Conservation (phyloP, 768 basidiomycete species). For the Gloeophyllum trabeum region DNA sequence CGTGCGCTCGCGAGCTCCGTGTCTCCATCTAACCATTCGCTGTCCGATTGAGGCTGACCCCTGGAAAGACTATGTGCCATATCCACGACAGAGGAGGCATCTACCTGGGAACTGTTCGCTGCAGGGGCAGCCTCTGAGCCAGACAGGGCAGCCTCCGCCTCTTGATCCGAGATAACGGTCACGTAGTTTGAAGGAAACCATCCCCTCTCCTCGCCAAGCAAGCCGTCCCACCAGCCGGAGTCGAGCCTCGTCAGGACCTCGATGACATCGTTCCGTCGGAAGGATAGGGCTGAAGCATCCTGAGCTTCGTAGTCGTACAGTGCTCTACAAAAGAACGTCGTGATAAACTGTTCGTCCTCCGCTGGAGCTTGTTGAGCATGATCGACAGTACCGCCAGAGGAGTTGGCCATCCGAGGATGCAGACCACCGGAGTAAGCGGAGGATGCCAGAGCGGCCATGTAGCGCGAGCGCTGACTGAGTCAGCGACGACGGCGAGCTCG, state of each 20-base stretch:
- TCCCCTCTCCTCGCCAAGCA: conserved; percentile 81
- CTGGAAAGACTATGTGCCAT: conserved; percentile 37
- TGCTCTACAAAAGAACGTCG: conserved; percentile 81
- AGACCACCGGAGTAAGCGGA: too few species aligned
- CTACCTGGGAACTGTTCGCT: conserved; percentile 11
- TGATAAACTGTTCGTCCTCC: conserved; percentile 46
- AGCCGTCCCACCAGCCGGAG: conserved; percentile 98
- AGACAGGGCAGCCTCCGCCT: conserved; percentile 58
- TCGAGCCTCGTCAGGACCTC: conserved; percentile 87
- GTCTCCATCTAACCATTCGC: conserved; percentile 46
- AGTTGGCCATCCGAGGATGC: too few species aligned
- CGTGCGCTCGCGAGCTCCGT: conserved; percentile 17
- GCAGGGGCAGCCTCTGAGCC: conserved; percentile 26
- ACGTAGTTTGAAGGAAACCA: conserved; percentile 99
- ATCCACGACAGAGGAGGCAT: conserved; percentile 26
- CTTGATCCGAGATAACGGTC: conserved; percentile 62
- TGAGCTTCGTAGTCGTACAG: conserved; percentile 86
- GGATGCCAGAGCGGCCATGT: too few species aligned
- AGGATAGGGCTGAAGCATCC: conserved; percentile 83
- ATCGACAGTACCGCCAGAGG: too few species aligned
- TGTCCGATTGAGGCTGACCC: conserved; percentile 25
- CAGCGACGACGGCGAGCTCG: too few species aligned
- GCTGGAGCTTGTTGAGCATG: not conserved
- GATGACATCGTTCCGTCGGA: conserved; percentile 80
- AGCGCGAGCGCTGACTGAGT: too few species aligned